These are phyloP conservation scores for Cytospora piceicola DNA, from an alignment of 2,329 filamentous ascomycete genomes.

Conservation along the genomic window DNA sequence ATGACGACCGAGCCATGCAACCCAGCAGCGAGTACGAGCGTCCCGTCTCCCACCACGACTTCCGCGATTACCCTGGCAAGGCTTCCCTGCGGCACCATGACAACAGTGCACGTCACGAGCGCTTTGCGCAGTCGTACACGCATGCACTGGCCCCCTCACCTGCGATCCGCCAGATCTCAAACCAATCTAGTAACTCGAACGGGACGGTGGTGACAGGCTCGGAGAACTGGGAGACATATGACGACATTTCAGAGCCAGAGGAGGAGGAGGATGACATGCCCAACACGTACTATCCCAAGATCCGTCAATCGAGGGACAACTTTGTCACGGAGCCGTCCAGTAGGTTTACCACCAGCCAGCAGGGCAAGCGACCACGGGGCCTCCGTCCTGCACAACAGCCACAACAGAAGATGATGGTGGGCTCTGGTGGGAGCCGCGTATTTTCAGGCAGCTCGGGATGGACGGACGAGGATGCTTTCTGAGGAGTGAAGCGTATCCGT, in stretches of 20 bases:
- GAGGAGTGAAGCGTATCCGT: slow-evolving; percentile 39
- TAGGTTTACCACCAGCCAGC: slow-evolving; percentile 62
- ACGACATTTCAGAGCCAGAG: slow-evolving; percentile 78
- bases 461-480: slow-evolving; percentile 68
- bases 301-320: slow-evolving; percentile 62
- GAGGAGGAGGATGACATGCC: slow-evolving; percentile 72
- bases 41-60: slow-evolving; percentile 45
- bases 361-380: slow-evolving; percentile 57
- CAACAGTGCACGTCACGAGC: slow-evolving; percentile 38
- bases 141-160: slow-evolving; percentile 50
- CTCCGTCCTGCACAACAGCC: slow-evolving; percentile 55
- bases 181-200: slow-evolving; percentile 57
- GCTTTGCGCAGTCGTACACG: slow-evolving; percentile 41
- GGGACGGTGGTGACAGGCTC: slow-evolving; percentile 75
- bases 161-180: slow-evolving; percentile 68
- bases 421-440: slow-evolving; percentile 64
- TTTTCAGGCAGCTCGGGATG: slow-evolving; percentile 66
- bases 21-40: slow-evolving; percentile 40
- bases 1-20: slow-evolving; percentile 63
- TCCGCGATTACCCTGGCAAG: slow-evolving; percentile 42
- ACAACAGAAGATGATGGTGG: slow-evolving; percentile 52
- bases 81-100: slow-evolving; percentile 27
- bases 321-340: slow-evolving; percentile 37
- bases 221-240: slow-evolving; percentile 98
- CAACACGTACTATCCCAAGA: slow-evolving; percentile 79